Percentiles rank a stretch among this genome's conserved stretches.
Evolutionary conservation across 495 filamentous ascomycete species (phyloP).

Genomic region (Evernia prunastri): DNA sequence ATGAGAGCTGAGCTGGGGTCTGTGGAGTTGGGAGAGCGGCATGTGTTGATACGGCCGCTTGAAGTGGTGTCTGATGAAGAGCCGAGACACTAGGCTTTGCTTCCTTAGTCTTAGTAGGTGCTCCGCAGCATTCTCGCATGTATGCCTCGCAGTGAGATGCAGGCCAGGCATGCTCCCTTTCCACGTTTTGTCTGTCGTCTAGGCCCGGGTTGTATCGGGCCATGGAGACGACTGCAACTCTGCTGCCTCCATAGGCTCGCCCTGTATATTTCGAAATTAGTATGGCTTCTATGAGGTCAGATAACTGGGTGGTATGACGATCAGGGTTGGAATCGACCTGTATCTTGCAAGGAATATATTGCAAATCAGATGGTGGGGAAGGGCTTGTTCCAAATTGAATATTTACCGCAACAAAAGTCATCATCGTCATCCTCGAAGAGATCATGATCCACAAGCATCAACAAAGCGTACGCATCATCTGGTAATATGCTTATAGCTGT

Average conservation of each 20-base stretch:
- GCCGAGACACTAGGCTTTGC: neutral
- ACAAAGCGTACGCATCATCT: constrained; percentile 52
- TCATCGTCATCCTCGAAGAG: constrained; percentile 63
- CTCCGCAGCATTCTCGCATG: constrained; percentile 30
- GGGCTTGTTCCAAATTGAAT: too few relatives aligned
- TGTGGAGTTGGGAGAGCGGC: constrained; percentile 15
- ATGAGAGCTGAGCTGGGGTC: constrained; percentile 19
- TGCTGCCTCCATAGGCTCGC: constrained; percentile 56
- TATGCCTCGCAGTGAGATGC: constrained; percentile 52
- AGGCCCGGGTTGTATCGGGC: constrained; percentile 53
- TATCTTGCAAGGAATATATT: too few relatives aligned
- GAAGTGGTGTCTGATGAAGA: neutral
- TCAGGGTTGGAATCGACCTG: too few relatives aligned
- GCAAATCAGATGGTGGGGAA: too few relatives aligned
- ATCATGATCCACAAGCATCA: constrained; percentile 55
- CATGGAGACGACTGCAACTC: constrained; percentile 53
- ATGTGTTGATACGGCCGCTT: constrained; percentile 24
- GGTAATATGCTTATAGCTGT: constrained; percentile 50
- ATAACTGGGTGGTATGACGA: too few relatives aligned
- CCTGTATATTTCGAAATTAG: neutral
- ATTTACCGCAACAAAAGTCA: constrained; percentile 55
- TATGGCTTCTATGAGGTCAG: neutral
- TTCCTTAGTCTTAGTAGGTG: neutral
- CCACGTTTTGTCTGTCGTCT: constrained; percentile 40
- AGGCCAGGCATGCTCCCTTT: constrained; percentile 55